phyloP scores from a whole-genome alignment of 75 land plant genomes.

The Sequoiadendron giganteum region DNA sequence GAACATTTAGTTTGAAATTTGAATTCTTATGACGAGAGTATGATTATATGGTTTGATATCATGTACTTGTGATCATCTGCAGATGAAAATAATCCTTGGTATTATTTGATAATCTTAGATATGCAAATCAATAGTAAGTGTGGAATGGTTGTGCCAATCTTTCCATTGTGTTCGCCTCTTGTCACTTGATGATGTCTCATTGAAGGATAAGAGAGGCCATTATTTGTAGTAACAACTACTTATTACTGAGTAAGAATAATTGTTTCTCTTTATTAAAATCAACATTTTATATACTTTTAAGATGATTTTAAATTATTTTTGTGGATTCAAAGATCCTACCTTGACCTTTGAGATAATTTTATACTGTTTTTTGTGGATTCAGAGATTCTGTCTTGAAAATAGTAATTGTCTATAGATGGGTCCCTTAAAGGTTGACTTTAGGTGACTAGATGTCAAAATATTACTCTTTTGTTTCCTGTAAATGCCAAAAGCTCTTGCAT shows the following conservation, averaged over 20 bases:
- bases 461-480: neutral
- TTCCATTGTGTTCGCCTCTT: too few species aligned
- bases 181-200: too few species aligned
- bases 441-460: neutral
- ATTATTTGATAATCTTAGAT: too few species aligned
- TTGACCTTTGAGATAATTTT: neutral
- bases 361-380: neutral
- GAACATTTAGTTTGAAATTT: neutral
- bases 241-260: too few species aligned
- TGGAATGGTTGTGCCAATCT: too few species aligned
- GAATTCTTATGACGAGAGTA: neutral
- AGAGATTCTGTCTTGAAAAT: neutral
- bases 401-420: neutral
- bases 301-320: neutral
- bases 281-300: neutral
- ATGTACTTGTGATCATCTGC: neutral
- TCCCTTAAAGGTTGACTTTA: neutral
- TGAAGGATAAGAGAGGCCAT: too few species aligned
- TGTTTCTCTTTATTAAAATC: too few species aligned
- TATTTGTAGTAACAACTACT: too few species aligned
- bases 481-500: neutral
- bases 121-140: too few species aligned
- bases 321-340: neutral
- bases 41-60: neutral
- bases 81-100: too few species aligned